Base-by-base conservation (phyloP, 768 basidiomycete genomes). In the Pleurotus cornucopiae region DNA sequence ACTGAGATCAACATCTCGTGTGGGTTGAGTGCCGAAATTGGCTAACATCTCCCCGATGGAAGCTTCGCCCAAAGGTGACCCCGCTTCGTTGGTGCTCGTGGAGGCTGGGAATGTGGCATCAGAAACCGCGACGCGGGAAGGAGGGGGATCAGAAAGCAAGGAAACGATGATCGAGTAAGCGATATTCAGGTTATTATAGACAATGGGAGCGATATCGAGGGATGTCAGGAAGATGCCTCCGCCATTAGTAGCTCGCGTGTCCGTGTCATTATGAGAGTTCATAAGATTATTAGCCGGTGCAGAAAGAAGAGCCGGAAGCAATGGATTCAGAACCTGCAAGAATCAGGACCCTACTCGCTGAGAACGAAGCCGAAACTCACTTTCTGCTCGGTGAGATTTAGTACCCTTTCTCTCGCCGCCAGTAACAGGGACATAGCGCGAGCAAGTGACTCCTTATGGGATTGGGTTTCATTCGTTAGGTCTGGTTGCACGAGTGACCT, bases 341-440 rank as follows among this genome's bases (percentile, higher is more conserved):
- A 46, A 49, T 34, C 23, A 56, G 47, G 30, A 25, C 2, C 9
- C 30, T 34, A 34, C 30, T 34, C 30, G 6, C 30, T 47, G 9
- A 30, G 16, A 38, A 44, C 25, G 30, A 49, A 41, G 30, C 44
- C 45, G 54, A 59, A 44, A 69, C 79, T 55, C 65, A 88, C 86
- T 56, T 88, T 82, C 75, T 87, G 86, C 73, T 91, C 89, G 39
- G 86, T 76, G 49, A 91, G 79, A 37, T 82, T 85, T 43, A 91
- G 79, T 21, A 85, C 87, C 49, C 89, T 83, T 58, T 84, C 80
- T 52, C 87, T 82, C 41, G 86, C 88, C 38, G 80, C 76, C 13
- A 91, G 74, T 25, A 91, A 74, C 16, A 91, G 78, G 51, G 79
- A 80, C 80, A 89, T 82, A 20, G 80, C 85, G 51, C 82, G 82